phyloP scores from a whole-genome alignment of 2,329 filamentous ascomycete species.

The Trichoderma sp. region DNA sequence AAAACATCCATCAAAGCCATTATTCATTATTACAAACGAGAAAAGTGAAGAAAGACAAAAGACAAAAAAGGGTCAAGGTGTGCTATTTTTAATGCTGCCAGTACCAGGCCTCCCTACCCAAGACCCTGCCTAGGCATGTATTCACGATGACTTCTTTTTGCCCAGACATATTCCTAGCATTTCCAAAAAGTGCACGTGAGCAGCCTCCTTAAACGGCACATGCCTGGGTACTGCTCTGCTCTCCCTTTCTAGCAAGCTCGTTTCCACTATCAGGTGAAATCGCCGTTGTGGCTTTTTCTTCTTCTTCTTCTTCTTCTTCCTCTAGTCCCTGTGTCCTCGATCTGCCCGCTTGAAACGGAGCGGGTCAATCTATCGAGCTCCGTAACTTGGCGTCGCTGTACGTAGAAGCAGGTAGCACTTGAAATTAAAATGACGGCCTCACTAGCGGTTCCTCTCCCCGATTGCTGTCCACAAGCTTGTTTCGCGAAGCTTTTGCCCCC shows the following conservation, averaged over 20 bases:
- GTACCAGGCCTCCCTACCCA: background rate
- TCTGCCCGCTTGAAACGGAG: conserved; percentile 11
- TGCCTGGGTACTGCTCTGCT: background rate
- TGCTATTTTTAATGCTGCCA: conserved; percentile 7
- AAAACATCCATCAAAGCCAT: background rate
- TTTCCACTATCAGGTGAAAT: conserved; percentile 1
- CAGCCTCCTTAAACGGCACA: conserved; percentile 16
- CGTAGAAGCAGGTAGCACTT: background rate
- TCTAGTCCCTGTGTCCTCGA: conserved; percentile 10
- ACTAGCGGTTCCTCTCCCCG: background rate
- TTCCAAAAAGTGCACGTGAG: conserved; percentile 9
- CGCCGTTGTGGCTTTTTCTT: conserved; percentile 4
- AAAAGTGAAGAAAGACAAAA: background rate
- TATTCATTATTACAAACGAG: background rate
- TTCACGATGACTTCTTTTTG: background rate
- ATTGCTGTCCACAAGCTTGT: background rate
- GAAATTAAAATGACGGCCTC: conserved; percentile 18
- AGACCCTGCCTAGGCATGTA: background rate
- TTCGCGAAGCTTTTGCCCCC: background rate
- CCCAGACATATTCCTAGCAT: background rate
- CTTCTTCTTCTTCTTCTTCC: background rate
- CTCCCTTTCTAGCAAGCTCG: conserved; percentile 9
- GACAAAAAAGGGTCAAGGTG: background rate
- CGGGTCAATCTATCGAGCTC: background rate
- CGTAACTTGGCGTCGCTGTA: background rate